These are phyloP conservation scores for Malus hybrid DNA, from an alignment of 331 rosid genomes.

Conservation along the genomic window DNA sequence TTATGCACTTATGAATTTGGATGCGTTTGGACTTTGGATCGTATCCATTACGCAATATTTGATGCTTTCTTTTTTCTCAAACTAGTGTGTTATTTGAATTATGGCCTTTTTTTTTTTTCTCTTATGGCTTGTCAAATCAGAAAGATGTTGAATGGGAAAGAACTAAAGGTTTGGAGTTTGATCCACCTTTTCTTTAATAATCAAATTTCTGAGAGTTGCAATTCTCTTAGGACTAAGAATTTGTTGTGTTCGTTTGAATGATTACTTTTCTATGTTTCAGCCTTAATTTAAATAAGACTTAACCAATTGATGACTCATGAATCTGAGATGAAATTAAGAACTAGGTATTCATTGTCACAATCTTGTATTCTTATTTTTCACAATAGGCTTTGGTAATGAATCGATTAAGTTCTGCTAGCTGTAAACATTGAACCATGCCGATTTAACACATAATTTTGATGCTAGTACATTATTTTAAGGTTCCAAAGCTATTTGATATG, in stretches of 20 bases:
- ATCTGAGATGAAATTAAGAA: background rate
- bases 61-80: background rate
- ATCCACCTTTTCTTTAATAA: background rate
- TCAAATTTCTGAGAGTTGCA: background rate
- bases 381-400: background rate
- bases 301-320: background rate
- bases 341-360: background rate
- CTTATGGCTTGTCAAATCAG: constrained; percentile 99
- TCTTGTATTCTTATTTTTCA: background rate
- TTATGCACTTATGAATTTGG: too few relatives aligned
- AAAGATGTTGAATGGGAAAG: constrained; percentile 81
- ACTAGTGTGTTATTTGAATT: background rate
- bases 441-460: background rate
- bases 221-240: background rate
- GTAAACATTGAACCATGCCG: background rate
- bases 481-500: constrained; percentile 5
- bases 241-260: background rate
- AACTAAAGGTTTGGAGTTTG: constrained; percentile 66
- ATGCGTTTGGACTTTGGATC: too few relatives aligned
- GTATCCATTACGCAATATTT: background rate
- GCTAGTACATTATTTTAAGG: background rate
- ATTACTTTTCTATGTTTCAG: background rate
- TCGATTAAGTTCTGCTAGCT: background rate
- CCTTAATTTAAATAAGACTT: background rate
- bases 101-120: constrained; percentile 5